These are phyloP conservation scores for Phytopythium mirpurense DNA, from an alignment of 352 stramenopile genomes.

Conservation along the genomic window DNA sequence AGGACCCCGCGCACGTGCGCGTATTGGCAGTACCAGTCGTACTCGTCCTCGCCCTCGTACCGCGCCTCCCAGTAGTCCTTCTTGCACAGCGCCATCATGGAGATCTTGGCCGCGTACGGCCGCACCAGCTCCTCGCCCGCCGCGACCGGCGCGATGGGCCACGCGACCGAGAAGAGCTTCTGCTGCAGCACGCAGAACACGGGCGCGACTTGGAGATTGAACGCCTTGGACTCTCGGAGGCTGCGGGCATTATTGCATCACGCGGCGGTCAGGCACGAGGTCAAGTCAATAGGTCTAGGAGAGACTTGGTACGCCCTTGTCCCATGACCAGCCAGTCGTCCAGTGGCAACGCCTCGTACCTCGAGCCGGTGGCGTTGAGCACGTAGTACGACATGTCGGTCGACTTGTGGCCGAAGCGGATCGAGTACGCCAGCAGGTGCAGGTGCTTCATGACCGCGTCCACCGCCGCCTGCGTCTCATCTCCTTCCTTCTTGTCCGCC, in stretches of 20 bases:
- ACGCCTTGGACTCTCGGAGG: constrained; percentile 27
- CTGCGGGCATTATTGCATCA: constrained; percentile 11
- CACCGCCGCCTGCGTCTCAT: constrained; percentile 18
- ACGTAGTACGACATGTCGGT: constrained; percentile 52
- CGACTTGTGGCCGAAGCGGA: constrained; percentile 34
- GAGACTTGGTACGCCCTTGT: too few relatives aligned
- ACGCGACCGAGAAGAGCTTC: constrained; percentile 41
- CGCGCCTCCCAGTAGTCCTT: constrained; percentile 53
- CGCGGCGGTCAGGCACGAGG: not conserved
- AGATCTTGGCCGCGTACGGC: constrained; percentile 44
- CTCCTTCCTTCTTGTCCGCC: constrained; percentile 5
- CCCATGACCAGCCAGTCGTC: too few relatives aligned
- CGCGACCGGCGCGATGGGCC: constrained; percentile 25
- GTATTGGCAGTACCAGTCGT: constrained; percentile 60
- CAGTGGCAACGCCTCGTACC: too few relatives aligned
- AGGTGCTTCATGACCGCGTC: constrained; percentile 27
- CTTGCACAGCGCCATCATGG: constrained; percentile 50
- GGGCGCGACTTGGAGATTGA: constrained; percentile 41
- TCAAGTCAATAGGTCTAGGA: too few relatives aligned
- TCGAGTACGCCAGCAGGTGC: constrained; percentile 40
- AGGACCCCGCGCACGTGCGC: constrained; percentile 34
- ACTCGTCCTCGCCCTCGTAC: constrained; percentile 45
- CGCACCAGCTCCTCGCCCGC: constrained; percentile 28
- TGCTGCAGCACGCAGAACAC: constrained; percentile 42
- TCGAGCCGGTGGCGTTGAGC: constrained; percentile 32